phyloP scores from a whole-genome alignment of 129 eudicot genomes.

The Helianthus tuberosus region DNA sequence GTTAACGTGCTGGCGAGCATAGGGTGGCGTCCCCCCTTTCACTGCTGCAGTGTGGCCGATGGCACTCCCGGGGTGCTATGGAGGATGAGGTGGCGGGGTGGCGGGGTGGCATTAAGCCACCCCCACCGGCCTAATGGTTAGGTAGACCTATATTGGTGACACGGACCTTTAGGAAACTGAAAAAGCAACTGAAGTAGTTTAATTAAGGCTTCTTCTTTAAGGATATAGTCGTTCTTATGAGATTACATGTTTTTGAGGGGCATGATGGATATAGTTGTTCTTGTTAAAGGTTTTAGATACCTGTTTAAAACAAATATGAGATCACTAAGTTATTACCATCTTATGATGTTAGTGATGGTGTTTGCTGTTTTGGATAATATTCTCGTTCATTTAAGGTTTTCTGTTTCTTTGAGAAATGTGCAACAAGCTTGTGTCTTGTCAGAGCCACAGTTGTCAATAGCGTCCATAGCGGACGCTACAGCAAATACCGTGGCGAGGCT shows the following conservation, averaged over 20 bases:
- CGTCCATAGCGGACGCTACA: no score
- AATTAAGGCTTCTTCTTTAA: not conserved
- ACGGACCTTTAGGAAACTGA: no score
- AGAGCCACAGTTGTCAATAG: no score
- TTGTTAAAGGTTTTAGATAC: not conserved
- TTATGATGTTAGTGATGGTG: not conserved
- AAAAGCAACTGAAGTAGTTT: not conserved
- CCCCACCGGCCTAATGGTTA: no score
- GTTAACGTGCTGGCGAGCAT: no score
- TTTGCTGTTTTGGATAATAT: slow-evolving; percentile 5
- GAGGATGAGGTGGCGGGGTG: no score
- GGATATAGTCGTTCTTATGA: not conserved
- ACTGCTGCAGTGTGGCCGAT: no score
- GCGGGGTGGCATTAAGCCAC: no score
- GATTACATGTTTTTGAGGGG: not conserved
- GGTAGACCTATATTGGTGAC: no score
- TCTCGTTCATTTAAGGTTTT: not conserved
- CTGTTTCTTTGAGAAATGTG: not conserved
- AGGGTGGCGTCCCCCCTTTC: no score
- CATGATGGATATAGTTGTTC: not conserved
- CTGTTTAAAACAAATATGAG: not conserved
- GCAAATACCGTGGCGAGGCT: no score
- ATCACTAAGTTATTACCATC: not conserved
- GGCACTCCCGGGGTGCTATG: no score
- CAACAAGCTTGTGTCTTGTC: not conserved